Base-by-base conservation (phyloP, 129 eudicot genomes). In the Chrysanthemum makinoi region DNA sequence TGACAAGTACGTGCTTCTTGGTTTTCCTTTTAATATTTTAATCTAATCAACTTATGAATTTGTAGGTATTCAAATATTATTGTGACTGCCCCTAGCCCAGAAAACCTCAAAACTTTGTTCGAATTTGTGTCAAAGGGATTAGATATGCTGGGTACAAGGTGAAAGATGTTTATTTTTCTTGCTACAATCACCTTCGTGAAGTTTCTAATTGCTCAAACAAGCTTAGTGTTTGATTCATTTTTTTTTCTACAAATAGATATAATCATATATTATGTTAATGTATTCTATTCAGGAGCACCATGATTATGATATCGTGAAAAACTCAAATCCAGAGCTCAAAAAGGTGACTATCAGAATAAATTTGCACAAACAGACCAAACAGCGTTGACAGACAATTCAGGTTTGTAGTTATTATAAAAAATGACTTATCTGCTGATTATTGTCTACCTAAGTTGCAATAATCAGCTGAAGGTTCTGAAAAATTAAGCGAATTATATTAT, bases 31-130 rank as follows among this genome's bases (percentile, higher is more conserved):
- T 50, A 26, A 26, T 26, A 2, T 6, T 15, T 55, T 58, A 15
- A 46, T 70, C 75, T 58, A 72, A 70, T 30, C n/a, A n/a, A 60
- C 62, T 43, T 10, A 66, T 49, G 57, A 7, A 57, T 63, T 54
- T 84, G 70, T 64, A 92, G 96, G 87, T 93, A 87, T 72, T 89
- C 95, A 30, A 93, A 93, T 66, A 85, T 93, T 12, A 89, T 72
- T 75, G 90, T 93, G 44, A 93, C 98, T 61, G 96, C 98, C 75
- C 98, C 98, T 11, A 83, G 90, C 72, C 98, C 95, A 33, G 98
- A 93, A 64, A 87, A 93, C 77, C 69, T 89, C 68, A 87, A 84
- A 78, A 89, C 96, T 51, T 74, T 93, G 75, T 93, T 93, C 68
- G 88, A 89, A 20, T 93, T 93, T 70, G 87, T 93, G 16, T 79